A percentile compares a stretch with the other conserved stretches of the same genome.
Conservation (phyloP, 2,329 filamentous ascomycete species). For the Diaporthe velutina region DNA sequence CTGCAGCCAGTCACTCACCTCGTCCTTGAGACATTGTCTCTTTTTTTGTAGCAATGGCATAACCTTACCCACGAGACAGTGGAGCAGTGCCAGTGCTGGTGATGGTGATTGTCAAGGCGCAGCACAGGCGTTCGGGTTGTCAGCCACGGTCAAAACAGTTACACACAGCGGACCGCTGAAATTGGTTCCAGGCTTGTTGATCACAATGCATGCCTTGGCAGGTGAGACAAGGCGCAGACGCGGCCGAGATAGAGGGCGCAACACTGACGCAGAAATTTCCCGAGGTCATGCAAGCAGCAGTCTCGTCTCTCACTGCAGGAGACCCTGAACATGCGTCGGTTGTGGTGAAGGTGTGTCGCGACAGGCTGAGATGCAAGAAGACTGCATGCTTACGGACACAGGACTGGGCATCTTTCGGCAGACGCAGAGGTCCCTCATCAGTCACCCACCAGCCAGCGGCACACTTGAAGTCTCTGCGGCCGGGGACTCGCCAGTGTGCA, state of each 20-base stretch:
- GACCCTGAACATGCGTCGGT: background rate
- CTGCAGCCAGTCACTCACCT: background rate
- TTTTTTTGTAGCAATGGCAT: background rate
- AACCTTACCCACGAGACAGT: background rate
- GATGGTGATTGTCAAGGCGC: background rate
- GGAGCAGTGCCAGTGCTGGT: background rate
- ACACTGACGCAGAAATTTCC: background rate
- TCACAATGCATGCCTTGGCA: background rate
- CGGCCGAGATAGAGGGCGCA: background rate
- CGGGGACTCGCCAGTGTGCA: accelerated
- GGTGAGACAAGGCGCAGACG: background rate
- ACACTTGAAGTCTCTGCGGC: too few relatives aligned
- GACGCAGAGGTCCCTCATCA: background rate
- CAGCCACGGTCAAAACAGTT: background rate
- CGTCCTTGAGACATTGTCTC: background rate
- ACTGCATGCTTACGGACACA: background rate
- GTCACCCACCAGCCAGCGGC: background rate
- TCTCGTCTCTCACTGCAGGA: background rate
- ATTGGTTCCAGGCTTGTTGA: background rate
- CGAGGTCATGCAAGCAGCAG: background rate
- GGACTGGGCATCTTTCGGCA: background rate
- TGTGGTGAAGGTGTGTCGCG: background rate
- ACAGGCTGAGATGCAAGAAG: background rate
- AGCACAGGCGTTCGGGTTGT: background rate
- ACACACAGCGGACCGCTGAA: background rate